Conservation (phyloP, 768 basidiomycete genomes). For the Suillus subaureus region DNA sequence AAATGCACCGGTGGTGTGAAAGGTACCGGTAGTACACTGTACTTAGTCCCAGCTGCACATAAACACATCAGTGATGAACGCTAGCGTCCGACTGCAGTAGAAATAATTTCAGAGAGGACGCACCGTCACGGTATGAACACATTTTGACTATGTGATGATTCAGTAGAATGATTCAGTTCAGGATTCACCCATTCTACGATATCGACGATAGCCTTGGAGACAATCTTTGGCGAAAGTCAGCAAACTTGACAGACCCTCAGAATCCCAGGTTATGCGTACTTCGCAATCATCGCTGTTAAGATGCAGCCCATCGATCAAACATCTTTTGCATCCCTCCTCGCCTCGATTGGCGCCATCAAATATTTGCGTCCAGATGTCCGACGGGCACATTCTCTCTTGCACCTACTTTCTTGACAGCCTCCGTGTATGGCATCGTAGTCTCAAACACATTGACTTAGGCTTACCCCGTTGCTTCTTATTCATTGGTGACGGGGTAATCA, state of each 20-base stretch:
- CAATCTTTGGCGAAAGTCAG: conserved; percentile 44
- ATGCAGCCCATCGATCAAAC: conserved; percentile 79
- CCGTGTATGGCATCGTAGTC: conserved; percentile 68
- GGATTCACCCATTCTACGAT: conserved; percentile 62
- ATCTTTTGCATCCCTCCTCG: conserved; percentile 51
- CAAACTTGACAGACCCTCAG: conserved; percentile 11
- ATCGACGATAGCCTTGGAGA: conserved; percentile 64
- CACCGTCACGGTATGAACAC: conserved; percentile 68
- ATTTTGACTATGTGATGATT: conserved; percentile 33
- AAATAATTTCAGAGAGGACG: conserved; percentile 29
- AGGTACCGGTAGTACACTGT: background rate
- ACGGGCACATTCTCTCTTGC: conserved; percentile 54
- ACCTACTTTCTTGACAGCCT: conserved; percentile 66
- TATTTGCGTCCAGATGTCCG: conserved; percentile 70
- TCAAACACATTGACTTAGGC: conserved; percentile 51
- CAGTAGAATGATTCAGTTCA: conserved; percentile 54
- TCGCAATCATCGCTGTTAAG: conserved; percentile 70
- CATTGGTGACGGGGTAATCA: conserved; percentile 86
- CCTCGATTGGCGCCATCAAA: conserved; percentile 69
- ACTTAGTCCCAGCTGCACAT: conserved; percentile 24
- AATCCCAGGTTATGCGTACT: conserved; percentile 40
- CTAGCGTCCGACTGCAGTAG: background rate
- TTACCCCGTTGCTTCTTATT: conserved; percentile 59
- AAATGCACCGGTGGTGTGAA: background rate
- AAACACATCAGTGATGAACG: background rate